Conservation (phyloP, 352 stramenopile genomes). For the Phytopythium cucurbitacearum region DNA sequence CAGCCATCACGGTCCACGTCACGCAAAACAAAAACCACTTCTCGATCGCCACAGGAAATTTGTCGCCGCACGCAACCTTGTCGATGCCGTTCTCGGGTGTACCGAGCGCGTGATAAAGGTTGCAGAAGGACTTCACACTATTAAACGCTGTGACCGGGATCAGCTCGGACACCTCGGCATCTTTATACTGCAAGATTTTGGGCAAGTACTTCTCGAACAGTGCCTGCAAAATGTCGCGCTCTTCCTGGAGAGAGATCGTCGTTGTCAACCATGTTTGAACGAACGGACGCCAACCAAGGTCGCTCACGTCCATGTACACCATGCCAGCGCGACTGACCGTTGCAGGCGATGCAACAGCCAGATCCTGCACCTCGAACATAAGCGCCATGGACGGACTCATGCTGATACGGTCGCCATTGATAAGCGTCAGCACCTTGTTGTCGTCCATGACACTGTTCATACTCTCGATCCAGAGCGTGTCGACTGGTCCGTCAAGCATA, state of each 20-base stretch:
- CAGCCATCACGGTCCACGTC: slow-evolving; percentile 84
- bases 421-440: slow-evolving; percentile 84
- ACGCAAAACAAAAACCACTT: slow-evolving; percentile 87
- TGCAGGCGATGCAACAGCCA: slow-evolving; percentile 90
- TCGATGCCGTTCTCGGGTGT: slow-evolving; percentile 72
- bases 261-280: slow-evolving; percentile 72
- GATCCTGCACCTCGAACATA: slow-evolving; percentile 94
- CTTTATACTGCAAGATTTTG: slow-evolving; percentile 66
- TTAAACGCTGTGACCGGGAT: slow-evolving; percentile 82
- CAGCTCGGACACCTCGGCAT: slow-evolving; percentile 57
- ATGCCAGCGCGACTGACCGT: slow-evolving; percentile 93
- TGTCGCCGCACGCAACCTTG: slow-evolving; percentile 52
- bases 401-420: slow-evolving; percentile 84
- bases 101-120: slow-evolving; percentile 76
- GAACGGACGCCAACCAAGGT: slow-evolving; percentile 77
- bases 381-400: slow-evolving; percentile 87
- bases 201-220: slow-evolving; percentile 86
- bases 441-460: slow-evolving; percentile 91
- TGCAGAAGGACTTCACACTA: slow-evolving; percentile 80
- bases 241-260: slow-evolving; percentile 54
- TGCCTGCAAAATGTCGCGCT: slow-evolving; percentile 56
- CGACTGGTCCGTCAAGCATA: slow-evolving; percentile 83
- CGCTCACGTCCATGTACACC: slow-evolving; percentile 91
- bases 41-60: slow-evolving; percentile 62
- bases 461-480: slow-evolving; percentile 88